Evolutionary conservation across 306 rosid genomes (phyloP).

Genomic region (Luffa aegyptiaca): DNA sequence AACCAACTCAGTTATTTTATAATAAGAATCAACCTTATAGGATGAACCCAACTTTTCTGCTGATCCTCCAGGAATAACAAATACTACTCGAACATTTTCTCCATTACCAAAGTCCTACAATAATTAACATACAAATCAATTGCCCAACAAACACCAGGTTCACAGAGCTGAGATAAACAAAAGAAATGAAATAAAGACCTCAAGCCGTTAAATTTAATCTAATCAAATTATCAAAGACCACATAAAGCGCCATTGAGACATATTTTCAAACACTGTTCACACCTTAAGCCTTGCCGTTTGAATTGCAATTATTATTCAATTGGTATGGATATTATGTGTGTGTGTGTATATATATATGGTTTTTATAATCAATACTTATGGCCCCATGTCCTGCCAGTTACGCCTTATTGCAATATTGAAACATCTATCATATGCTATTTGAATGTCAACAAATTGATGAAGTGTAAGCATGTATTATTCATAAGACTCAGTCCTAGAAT

Average conservation of each 20-base stretch:
- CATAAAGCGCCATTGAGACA: not conserved
- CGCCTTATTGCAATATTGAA: not conserved
- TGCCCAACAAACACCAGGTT: slow-evolving; percentile 7
- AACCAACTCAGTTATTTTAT: slow-evolving; percentile 50
- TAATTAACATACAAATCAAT: slow-evolving; percentile 11
- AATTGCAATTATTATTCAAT: not conserved
- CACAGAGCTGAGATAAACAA: not conserved
- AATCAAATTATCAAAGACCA: not conserved
- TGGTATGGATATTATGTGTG: not conserved
- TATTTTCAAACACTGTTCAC: not conserved
- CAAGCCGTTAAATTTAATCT: not conserved
- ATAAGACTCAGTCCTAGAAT: not conserved
- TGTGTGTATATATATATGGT: not conserved
- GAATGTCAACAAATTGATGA: not conserved
- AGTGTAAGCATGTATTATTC: not conserved
- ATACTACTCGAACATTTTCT: slow-evolving; percentile 42
- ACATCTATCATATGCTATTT: not conserved
- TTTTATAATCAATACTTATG: not conserved
- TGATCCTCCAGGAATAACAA: slow-evolving; percentile 53
- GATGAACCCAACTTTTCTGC: slow-evolving; percentile 29
- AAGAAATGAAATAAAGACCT: not conserved
- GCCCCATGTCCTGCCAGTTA: not conserved
- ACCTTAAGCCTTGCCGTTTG: not conserved
- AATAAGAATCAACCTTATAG: slow-evolving; percentile 39
- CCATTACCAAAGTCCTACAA: slow-evolving; percentile 43